These are phyloP conservation scores for Panicum hallii DNA, from an alignment of 202 grass and related monocot species.

Conservation along the genomic window DNA sequence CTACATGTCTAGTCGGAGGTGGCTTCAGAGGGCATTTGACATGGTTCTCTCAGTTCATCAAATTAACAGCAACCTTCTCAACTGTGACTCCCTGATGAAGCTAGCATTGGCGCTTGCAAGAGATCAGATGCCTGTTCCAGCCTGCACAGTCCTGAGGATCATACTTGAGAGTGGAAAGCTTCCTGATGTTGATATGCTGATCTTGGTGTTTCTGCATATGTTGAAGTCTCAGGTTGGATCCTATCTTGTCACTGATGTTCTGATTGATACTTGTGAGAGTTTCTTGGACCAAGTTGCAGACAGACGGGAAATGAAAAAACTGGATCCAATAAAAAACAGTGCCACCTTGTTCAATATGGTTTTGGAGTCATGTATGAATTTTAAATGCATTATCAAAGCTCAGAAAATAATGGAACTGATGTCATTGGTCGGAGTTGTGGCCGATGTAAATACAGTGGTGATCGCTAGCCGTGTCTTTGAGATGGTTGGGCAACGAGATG, in stretches of 20 bases:
- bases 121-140: constrained; percentile 66
- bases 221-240: constrained; percentile 77
- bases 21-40: constrained; percentile 83
- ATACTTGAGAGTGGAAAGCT: constrained; percentile 64
- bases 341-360: constrained; percentile 78
- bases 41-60: constrained; percentile 58
- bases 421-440: constrained; percentile 60
- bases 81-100: constrained; percentile 55
- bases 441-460: constrained; percentile 67
- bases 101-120: constrained; percentile 67
- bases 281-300: constrained; percentile 53
- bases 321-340: constrained; percentile 65
- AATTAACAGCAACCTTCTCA: constrained; percentile 58
- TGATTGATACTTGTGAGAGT: constrained; percentile 66
- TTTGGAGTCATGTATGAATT: constrained; percentile 74
- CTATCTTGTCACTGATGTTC: constrained; percentile 65
- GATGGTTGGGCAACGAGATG: constrained; percentile 75
- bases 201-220: constrained; percentile 74
- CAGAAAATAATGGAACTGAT: constrained; percentile 78
- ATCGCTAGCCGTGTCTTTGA: constrained; percentile 58
- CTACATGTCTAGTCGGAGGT: constrained; percentile 60
- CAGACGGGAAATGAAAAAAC: constrained; percentile 54
- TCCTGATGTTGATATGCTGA: constrained; percentile 71
- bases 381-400: constrained; percentile 75
- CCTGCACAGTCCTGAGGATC: constrained; percentile 64